These are phyloP conservation scores for Zasmidium angulare DNA, from an alignment of 2,329 filamentous ascomycete species.

Conservation along the genomic window DNA sequence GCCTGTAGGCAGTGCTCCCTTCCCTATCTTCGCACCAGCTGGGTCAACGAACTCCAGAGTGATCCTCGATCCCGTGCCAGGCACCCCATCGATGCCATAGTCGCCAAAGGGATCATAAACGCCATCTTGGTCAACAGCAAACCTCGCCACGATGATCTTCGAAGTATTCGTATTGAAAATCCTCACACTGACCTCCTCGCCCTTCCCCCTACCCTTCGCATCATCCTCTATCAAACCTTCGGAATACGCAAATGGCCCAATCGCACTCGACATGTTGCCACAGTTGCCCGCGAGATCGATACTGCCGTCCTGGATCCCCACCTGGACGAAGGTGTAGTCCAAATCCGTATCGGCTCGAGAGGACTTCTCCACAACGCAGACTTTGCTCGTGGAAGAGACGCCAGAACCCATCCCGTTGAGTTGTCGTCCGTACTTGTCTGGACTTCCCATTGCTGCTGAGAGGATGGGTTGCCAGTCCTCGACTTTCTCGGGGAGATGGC, in stretches of 20 bases:
- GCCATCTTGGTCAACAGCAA: constrained; percentile 51
- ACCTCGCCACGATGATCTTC: constrained; percentile 62
- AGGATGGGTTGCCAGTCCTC: constrained; percentile 56
- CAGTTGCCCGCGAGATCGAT: constrained; percentile 71
- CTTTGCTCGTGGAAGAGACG: constrained; percentile 67
- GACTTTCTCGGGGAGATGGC: constrained; percentile 52
- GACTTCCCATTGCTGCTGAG: constrained; percentile 61
- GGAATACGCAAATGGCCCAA: constrained; percentile 67
- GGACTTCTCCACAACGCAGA: constrained; percentile 63
- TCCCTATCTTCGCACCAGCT: constrained; percentile 63
- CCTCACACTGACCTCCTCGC: constrained; percentile 49
- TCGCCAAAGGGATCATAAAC: constrained; percentile 44
- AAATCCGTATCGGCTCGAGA: constrained; percentile 55
- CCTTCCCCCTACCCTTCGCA: constrained; percentile 20
- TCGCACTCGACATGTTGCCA: constrained; percentile 69
- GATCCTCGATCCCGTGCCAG: constrained; percentile 58
- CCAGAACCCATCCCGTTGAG: constrained; percentile 71
- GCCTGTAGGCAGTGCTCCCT: constrained; percentile 58
- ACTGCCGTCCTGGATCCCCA: constrained; percentile 61
- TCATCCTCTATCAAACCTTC: constrained; percentile 46
- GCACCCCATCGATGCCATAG: constrained; percentile 64
- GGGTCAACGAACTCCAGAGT: constrained; percentile 63
- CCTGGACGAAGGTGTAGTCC: constrained; percentile 70
- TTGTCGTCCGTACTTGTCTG: constrained; percentile 67
- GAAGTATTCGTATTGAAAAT: constrained; percentile 71